Evolutionary conservation across 129 eudicot genomes (phyloP).

Genomic region (Rutidosis leptorrhynchoides): DNA sequence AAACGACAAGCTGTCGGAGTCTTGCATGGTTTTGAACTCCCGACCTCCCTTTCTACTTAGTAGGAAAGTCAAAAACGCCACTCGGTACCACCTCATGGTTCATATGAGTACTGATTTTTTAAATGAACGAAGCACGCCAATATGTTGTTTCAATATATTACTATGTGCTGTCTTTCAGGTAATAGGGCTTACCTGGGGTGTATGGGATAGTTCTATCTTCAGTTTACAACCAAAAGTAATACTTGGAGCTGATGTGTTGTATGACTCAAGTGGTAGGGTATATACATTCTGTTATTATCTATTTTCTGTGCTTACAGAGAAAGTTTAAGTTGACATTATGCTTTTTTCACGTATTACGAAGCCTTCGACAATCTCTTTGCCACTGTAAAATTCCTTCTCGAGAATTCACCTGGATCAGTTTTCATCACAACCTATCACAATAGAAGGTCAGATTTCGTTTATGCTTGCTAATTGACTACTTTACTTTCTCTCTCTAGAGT

Average conservation of each 20-base stretch:
- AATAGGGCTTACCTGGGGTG: conserved; percentile 89
- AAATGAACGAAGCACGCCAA: conserved; percentile 8
- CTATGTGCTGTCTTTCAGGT: conserved; percentile 44
- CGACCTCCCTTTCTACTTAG: too few relatives aligned
- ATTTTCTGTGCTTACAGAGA: conserved; percentile 10
- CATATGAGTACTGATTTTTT: neutral
- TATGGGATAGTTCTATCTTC: conserved; percentile 74
- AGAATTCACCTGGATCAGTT: conserved; percentile 68
- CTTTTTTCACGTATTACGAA: conserved; percentile 24
- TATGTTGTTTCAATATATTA: conserved; percentile 12
- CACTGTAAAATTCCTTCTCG: conserved; percentile 77
- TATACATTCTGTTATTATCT: conserved; percentile 14
- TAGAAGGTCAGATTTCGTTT: conserved; percentile 53
- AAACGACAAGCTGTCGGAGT: too few relatives aligned
- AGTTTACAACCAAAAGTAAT: conserved; percentile 60
- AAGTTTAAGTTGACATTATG: conserved; percentile 8
- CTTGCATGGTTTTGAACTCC: too few relatives aligned
- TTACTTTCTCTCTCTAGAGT: neutral
- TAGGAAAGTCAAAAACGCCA: too few relatives aligned
- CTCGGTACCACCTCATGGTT: too few relatives aligned
- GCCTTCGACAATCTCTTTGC: conserved; percentile 91
- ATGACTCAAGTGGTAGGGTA: conserved; percentile 71
- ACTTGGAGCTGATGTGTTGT: conserved; percentile 96
- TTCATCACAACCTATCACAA: conserved; percentile 88
- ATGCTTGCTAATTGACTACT: conserved; percentile 2